These are phyloP conservation scores for Aspergillus pseudonomiae DNA, from an alignment of 2,329 filamentous ascomycete species.

Conservation along the genomic window DNA sequence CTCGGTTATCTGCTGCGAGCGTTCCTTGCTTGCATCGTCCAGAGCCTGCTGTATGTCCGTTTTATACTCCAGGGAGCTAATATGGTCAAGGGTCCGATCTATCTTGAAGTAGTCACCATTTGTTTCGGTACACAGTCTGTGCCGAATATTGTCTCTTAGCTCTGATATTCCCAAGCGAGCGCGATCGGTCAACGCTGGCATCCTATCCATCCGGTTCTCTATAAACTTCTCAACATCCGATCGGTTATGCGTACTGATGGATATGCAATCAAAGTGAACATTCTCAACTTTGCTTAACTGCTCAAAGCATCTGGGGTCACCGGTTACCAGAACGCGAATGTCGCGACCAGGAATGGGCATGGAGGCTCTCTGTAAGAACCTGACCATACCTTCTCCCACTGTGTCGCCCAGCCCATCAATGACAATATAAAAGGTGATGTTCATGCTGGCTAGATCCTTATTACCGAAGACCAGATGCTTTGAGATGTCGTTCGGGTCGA, in stretches of 20 bases:
- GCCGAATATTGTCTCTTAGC: slow-evolving; percentile 24
- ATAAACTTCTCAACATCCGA: slow-evolving; percentile 29
- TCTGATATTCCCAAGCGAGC: slow-evolving; percentile 20
- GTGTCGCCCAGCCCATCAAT: slow-evolving; percentile 56
- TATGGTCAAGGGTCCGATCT: slow-evolving; percentile 28
- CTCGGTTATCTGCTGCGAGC: slow-evolving; percentile 27
- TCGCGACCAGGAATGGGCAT: slow-evolving; percentile 7
- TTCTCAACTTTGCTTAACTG: slow-evolving; percentile 16
- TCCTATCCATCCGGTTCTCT: slow-evolving; percentile 27
- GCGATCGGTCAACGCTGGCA: slow-evolving; percentile 28
- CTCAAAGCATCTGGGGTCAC: slow-evolving; percentile 23
- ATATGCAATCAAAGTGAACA: slow-evolving; percentile 16
- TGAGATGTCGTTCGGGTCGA: slow-evolving; percentile 21
- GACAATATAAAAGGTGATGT: slow-evolving; percentile 42
- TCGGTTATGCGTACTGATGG: slow-evolving; percentile 23
- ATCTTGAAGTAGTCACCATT: slow-evolving; percentile 31
- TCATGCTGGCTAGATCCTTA: slow-evolving; percentile 17
- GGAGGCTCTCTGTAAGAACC: slow-evolving; percentile 21
- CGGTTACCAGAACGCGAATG: slow-evolving; percentile 27
- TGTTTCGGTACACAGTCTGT: slow-evolving; percentile 24
- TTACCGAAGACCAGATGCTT: slow-evolving; percentile 14
- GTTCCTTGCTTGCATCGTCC: slow-evolving; percentile 26
- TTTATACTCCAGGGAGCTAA: slow-evolving; percentile 29
- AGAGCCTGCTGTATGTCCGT: slow-evolving; percentile 31
- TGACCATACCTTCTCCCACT: slow-evolving; percentile 22